phyloP scores from a whole-genome alignment of 2,329 filamentous ascomycete species.

The Ceratocystis destructans region DNA sequence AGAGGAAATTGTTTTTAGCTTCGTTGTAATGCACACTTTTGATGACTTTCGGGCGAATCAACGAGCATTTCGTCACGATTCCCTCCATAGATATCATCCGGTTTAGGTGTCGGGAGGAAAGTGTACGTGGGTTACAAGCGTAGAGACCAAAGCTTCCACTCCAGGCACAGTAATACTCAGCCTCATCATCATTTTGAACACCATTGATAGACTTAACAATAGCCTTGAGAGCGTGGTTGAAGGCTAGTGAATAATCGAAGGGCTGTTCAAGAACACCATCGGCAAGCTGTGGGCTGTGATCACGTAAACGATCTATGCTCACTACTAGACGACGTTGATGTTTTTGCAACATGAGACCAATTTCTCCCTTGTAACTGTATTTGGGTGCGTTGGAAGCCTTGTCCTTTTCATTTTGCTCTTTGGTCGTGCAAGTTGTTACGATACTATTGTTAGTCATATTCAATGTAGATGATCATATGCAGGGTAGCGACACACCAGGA shows the following conservation, averaged over 20 bases:
- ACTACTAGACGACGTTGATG: conserved; percentile 52
- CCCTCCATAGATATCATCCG: conserved; percentile 95
- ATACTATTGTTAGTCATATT: background rate
- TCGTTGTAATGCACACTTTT: conserved; percentile 97
- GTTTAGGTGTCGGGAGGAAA: conserved; percentile 81
- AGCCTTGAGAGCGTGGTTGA: conserved; percentile 80
- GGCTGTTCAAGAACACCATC: conserved; percentile 65
- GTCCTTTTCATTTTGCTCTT: background rate
- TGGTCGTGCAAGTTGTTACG: background rate
- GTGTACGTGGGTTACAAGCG: conserved; percentile 82
- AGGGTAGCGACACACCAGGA: conserved; percentile 48
- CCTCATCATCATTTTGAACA: conserved; percentile 63
- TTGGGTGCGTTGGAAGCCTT: conserved; percentile 5
- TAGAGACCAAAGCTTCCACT: conserved; percentile 91
- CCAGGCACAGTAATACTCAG: conserved; percentile 92
- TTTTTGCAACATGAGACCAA: conserved; percentile 62
- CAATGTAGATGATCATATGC: background rate
- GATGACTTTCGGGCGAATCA: conserved; percentile 93
- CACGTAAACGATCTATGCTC: conserved; percentile 79
- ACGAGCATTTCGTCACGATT: conserved; percentile 89
- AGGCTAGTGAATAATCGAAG: conserved; percentile 78
- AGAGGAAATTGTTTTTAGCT: conserved; percentile 70
- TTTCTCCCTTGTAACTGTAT: conserved; percentile 74
- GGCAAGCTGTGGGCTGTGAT: conserved; percentile 73
- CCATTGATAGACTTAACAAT: conserved; percentile 69